Conservation (phyloP, 257 asterid species). For the Voacanga thouarsii region DNA sequence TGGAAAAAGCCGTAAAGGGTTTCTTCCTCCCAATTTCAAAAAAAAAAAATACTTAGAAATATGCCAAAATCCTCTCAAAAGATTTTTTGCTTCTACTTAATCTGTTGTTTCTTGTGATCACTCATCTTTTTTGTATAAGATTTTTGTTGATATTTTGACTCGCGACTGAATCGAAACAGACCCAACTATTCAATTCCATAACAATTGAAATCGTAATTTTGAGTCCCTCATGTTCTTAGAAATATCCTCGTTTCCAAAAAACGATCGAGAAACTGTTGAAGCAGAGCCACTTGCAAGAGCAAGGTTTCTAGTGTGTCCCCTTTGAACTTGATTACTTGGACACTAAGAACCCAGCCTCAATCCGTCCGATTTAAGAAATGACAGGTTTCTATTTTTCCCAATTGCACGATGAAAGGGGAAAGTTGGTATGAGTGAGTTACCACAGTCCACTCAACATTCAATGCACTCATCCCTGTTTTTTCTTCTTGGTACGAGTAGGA, state of each 20-base stretch:
- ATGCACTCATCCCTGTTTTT: neutral
- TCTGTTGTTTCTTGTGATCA: neutral
- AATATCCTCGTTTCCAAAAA: constrained; percentile 16
- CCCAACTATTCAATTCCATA: constrained; percentile 30
- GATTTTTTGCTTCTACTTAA: too few relatives aligned
- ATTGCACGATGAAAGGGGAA: neutral
- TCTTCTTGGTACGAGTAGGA: neutral
- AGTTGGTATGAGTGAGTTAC: neutral
- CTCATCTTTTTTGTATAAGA: neutral
- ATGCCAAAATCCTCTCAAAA: neutral
- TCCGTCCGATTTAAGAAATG: constrained; percentile 7
- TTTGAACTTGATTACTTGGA: constrained; percentile 15
- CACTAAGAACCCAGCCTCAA: constrained; percentile 7
- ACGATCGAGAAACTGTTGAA: constrained; percentile 11
- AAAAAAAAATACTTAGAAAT: neutral
- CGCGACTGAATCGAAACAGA: constrained; percentile 10
- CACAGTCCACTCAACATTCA: neutral
- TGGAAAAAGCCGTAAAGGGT: neutral
- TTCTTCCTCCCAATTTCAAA: constrained; percentile 1
- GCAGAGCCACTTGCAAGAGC: constrained; percentile 25
- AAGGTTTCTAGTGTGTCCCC: constrained; percentile 23
- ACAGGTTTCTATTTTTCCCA: neutral
- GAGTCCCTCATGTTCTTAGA: constrained; percentile 26
- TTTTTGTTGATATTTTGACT: neutral
- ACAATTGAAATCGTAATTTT: constrained; percentile 35